Evolutionary conservation across 805 yeast genomes (phyloP).

Genomic region (Millerago galiae): DNA sequence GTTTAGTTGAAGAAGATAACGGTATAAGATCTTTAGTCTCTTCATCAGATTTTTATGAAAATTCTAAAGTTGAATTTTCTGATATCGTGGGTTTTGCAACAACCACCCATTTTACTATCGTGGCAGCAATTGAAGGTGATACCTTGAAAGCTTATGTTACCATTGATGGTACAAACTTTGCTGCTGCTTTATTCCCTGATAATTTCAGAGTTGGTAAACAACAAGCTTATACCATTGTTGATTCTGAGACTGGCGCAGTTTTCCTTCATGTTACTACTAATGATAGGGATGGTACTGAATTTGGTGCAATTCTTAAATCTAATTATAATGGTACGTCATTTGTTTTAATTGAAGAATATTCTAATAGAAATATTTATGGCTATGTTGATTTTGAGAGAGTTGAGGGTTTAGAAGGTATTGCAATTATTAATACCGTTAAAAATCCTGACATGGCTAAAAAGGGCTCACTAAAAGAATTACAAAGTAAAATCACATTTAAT

Average conservation of each 20-base stretch:
- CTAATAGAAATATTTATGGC: constrained; percentile 71
- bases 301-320: constrained; percentile 78
- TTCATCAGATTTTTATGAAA: constrained; percentile 17
- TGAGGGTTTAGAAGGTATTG: constrained; percentile 79
- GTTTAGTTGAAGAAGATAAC: constrained; percentile 41
- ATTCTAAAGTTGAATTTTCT: constrained; percentile 39
- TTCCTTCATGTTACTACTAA: constrained; percentile 78
- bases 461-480: constrained; percentile 49
- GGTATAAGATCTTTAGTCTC: constrained; percentile 25
- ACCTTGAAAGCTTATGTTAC: constrained; percentile 66
- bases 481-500: constrained; percentile 72
- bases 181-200: constrained; percentile 75
- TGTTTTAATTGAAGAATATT: constrained; percentile 58
- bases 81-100: constrained; percentile 68
- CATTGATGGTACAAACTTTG: constrained; percentile 71
- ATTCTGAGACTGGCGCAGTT: constrained; percentile 64
- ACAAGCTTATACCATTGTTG: constrained; percentile 75
- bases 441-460: constrained; percentile 41
- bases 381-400: constrained; percentile 86
- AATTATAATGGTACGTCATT: constrained; percentile 89
- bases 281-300: constrained; percentile 44
- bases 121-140: constrained; percentile 51
- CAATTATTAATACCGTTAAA: constrained; percentile 62
- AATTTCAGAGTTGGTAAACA: constrained; percentile 52
- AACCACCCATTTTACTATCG: constrained; percentile 64